A percentile compares a stretch with the other conserved stretches of the same genome.
Conservation (phyloP, 768 basidiomycete genomes). For the Epithele typhae region DNA sequence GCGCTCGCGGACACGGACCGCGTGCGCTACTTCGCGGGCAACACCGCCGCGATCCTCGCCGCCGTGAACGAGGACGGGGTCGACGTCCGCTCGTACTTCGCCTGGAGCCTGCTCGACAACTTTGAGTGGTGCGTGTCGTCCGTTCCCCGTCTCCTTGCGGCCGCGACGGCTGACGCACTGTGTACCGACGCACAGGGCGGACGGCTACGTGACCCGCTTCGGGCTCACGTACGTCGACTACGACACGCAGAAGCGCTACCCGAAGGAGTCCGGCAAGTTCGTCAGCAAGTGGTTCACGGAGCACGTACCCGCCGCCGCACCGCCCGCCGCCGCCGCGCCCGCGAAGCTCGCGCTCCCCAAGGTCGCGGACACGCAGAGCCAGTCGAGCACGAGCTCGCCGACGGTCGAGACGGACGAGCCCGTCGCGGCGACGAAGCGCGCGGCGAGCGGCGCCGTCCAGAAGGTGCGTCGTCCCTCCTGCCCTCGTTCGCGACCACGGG, state of each 20-base stretch:
- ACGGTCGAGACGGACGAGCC: slow-evolving; percentile 7
- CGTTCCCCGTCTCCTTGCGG: not conserved
- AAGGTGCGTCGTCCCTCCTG: slow-evolving; percentile 1
- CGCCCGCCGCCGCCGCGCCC: not conserved
- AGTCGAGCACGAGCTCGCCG: not conserved
- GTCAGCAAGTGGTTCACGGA: slow-evolving; percentile 36
- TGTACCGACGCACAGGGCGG: slow-evolving; percentile 39
- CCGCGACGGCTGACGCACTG: not conserved
- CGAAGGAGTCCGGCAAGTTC: slow-evolving; percentile 59
- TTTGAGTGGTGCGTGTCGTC: slow-evolving; percentile 53
- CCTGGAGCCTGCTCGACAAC: slow-evolving; percentile 70
- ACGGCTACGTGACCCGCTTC: slow-evolving; percentile 64
- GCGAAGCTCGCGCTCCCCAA: slow-evolving; percentile 2
- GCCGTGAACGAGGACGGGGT: slow-evolving; percentile 64
- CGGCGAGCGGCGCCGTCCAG: slow-evolving; percentile 7
- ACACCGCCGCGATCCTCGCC: slow-evolving; percentile 46
- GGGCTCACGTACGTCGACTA: slow-evolving; percentile 72
- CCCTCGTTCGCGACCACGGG: not conserved
- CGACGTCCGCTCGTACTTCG: slow-evolving; percentile 59
- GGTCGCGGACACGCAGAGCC: not conserved
- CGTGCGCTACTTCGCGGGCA: slow-evolving; percentile 62
- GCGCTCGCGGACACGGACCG: slow-evolving; percentile 58
- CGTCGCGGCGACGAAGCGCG: slow-evolving; percentile 4
- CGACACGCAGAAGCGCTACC: slow-evolving; percentile 59
- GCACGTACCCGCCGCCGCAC: slow-evolving; percentile 19